phyloP scores from a whole-genome alignment of 2,329 filamentous ascomycete species.

The Zasmidium angulare region DNA sequence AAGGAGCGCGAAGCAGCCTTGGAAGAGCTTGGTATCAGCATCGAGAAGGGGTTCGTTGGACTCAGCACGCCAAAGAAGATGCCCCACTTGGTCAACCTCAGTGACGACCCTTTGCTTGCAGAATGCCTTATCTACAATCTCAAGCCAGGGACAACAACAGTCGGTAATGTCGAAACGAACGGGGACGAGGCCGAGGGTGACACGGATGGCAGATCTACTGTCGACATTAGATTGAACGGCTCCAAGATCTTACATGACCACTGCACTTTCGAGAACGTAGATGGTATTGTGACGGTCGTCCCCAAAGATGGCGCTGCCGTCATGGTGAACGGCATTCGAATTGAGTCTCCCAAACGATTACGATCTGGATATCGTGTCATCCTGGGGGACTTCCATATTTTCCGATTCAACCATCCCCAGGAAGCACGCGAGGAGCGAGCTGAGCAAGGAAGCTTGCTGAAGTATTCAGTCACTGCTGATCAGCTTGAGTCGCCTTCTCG shows the following conservation, averaged over 20 bases:
- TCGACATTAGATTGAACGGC: constrained; percentile 91
- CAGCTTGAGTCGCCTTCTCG: constrained; percentile 64
- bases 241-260: constrained; percentile 90
- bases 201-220: constrained; percentile 46
- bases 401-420: constrained; percentile 96
- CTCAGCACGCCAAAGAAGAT: constrained; percentile 97
- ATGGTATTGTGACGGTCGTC: constrained; percentile 88
- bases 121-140: constrained; percentile 98
- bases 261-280: constrained; percentile 89
- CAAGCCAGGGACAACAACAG: constrained; percentile 89
- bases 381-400: constrained; percentile 96
- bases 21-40: constrained; percentile 96
- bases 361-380: constrained; percentile 94
- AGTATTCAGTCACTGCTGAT: constrained; percentile 71
- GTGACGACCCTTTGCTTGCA: constrained; percentile 75
- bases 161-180: constrained; percentile 88
- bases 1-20: constrained; percentile 93
- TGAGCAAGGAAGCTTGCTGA: constrained; percentile 70
- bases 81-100: constrained; percentile 97
- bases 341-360: constrained; percentile 80
- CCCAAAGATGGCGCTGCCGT: constrained; percentile 90
- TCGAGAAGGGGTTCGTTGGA: constrained; percentile 96
- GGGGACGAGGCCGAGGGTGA: constrained; percentile 38
- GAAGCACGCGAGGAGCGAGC: constrained; percentile 91
- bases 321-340: constrained; percentile 94